Evolutionary conservation across 140 eudicot species (phyloP).

Genomic region (Cichorium intybus): DNA sequence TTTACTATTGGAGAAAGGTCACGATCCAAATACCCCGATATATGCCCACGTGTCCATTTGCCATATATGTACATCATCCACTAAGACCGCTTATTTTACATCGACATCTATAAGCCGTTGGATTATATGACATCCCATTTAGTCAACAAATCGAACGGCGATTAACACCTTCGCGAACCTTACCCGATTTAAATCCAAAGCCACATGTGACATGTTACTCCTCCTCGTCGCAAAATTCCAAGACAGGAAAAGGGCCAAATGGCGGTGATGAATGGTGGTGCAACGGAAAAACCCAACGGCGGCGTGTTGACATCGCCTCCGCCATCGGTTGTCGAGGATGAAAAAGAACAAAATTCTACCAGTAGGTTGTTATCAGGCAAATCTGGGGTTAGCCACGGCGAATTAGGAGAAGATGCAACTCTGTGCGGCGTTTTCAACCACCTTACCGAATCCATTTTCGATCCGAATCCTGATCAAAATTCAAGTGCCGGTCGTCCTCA

Average conservation of each 20-base stretch:
- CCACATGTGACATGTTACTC: conserved; percentile 8
- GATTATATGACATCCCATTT: conserved; percentile 4
- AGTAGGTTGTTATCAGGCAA: background rate
- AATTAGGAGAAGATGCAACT: conserved; percentile 33
- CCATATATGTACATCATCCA: background rate
- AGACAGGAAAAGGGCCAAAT: background rate
- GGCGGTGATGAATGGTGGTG: conserved; percentile 32
- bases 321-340: conserved; percentile 16
- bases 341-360: conserved; percentile 1
- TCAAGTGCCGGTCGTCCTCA: conserved; percentile 5
- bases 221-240: background rate
- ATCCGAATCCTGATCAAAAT: conserved; percentile 21
- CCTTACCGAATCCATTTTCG: conserved; percentile 39
- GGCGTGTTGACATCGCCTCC: conserved; percentile 5
- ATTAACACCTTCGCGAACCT: background rate
- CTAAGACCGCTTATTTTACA: background rate
- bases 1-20: background rate
- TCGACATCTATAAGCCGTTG: background rate
- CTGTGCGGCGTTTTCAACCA: conserved; percentile 40
- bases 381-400: background rate
- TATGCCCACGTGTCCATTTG: conserved; percentile 5
- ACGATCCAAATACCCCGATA: background rate
- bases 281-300: conserved; percentile 28
- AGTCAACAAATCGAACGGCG: conserved; percentile 22
- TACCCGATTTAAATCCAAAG: conserved; percentile 11